phyloP scores from a whole-genome alignment of 2,329 filamentous ascomycete species.

The Verticillium isaacii region DNA sequence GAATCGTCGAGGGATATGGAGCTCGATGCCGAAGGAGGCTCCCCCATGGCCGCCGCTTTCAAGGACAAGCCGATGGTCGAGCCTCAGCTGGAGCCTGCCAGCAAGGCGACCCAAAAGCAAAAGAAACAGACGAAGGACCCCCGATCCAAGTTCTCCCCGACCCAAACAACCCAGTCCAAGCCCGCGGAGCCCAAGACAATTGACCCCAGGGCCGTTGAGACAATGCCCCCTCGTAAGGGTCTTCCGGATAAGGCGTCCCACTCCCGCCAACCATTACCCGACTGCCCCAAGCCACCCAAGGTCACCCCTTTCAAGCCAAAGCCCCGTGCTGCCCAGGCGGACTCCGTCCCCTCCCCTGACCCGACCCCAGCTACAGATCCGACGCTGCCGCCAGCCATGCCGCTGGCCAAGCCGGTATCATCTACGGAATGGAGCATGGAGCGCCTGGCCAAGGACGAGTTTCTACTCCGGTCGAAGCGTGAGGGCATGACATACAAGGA shows the following conservation, averaged over 20 bases:
- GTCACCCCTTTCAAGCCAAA: background rate
- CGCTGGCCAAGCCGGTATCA: constrained; percentile 3
- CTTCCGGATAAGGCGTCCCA: constrained; percentile 8
- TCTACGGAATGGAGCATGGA: background rate
- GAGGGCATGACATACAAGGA: constrained; percentile 60
- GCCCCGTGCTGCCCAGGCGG: background rate
- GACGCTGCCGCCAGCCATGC: background rate
- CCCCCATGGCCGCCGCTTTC: constrained; percentile 4
- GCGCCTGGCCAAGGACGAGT: constrained; percentile 32
- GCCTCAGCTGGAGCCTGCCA: background rate
- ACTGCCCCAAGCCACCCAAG: background rate
- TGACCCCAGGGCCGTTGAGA: background rate
- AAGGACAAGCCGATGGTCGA: background rate
- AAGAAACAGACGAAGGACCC: background rate
- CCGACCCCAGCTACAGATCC: background rate
- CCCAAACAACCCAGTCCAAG: background rate
- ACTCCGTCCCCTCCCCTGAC: background rate
- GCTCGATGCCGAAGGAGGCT: constrained; percentile 1
- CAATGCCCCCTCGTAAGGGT: constrained; percentile 1
- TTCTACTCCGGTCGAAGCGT: constrained; percentile 48
- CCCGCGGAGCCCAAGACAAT: background rate
- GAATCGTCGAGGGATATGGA: constrained; percentile 5
- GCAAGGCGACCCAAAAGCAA: background rate
- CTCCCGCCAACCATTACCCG: background rate
- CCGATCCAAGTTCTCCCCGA: background rate